These are phyloP conservation scores for Tolypocladium sp. DNA, from an alignment of 2,329 filamentous ascomycete species.

Conservation along the genomic window DNA sequence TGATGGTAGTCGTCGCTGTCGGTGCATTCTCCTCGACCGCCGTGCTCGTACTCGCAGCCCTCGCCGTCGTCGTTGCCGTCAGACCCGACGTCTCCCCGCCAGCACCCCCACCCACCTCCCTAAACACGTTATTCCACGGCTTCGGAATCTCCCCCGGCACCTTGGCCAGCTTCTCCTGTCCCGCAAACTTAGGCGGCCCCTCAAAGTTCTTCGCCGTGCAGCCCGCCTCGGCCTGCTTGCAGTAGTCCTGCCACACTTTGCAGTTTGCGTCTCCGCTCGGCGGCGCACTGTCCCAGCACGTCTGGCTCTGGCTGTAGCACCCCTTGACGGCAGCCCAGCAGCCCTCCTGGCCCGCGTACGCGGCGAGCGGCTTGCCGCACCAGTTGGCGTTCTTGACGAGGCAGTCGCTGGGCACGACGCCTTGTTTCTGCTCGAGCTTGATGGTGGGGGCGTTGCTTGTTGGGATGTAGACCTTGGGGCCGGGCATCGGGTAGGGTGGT, in stretches of 20 bases:
- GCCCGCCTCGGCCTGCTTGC: conserved; percentile 33
- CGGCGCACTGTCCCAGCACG: conserved; percentile 50
- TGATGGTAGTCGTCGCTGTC: not conserved
- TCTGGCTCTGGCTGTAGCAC: conserved; percentile 49
- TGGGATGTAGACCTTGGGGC: conserved; percentile 43
- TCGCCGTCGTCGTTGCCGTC: not conserved
- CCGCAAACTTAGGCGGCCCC: conserved; percentile 37
- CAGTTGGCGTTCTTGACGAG: conserved; percentile 63
- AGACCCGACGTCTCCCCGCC: not conserved
- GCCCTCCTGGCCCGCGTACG: conserved; percentile 42
- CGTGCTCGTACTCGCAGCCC: not conserved
- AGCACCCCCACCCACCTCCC: not conserved
- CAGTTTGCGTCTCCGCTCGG: conserved; percentile 54
- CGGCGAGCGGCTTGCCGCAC: conserved; percentile 53
- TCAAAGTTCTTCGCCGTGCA: conserved; percentile 33
- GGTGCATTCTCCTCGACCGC: not conserved
- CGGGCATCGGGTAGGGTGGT: conserved; percentile 43
- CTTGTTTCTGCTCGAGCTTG: conserved; percentile 23
- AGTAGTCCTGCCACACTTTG: conserved; percentile 53
- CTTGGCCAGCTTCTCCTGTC: conserved; percentile 20
- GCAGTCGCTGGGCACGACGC: conserved; percentile 45
- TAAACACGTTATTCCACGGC: conserved; percentile 16
- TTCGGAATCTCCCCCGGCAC: conserved; percentile 23
- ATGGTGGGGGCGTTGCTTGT: conserved; percentile 1
- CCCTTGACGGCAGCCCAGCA: conserved; percentile 50